Evolutionary conservation across 148 eudicot genomes (phyloP), one percentile per base, ranked within the genome.

Genomic region (Fagopyrum esculentum): DNA sequence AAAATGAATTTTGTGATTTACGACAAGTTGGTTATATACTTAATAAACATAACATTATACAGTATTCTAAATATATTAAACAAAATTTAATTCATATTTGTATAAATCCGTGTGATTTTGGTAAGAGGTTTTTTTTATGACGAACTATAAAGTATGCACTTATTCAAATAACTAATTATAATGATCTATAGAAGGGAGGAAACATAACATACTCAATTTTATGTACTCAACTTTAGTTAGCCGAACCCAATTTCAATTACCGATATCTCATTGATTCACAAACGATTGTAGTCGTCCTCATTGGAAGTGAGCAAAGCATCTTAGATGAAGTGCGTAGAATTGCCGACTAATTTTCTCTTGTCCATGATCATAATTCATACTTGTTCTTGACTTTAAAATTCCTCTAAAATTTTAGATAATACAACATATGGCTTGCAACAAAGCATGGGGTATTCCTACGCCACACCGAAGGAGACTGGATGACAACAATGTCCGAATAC

Each of bases 401-500:
- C 54, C 78, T 71, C 75, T 84, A 95, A 97, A 92, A 90, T 78
- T 95, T 95, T 56, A 82, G 88, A 40, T 88, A 87, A 74, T 95
- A 76, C 85, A 84, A 90, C 84, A 85, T 92, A 96, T 95, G 99
- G 99, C 83, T 95, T 76, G 99, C 99, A 35, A 97, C 99, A 35
- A 97, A 95, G 79, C 91, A 95, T 57, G 99, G 99, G 68, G 92
- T 95, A 97, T 95, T 95, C 80, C 80, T 95, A 75, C 91, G 97
- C 35, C 86, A 83, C 72, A 90, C 97, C 19, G 86, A 77, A 73
- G 91, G 92, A 75, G 90, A 83, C 44, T 95, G 99, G 99, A 92
- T 92, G 97, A 92, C 97, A 26, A 90, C 99, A 17, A 90, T 95
- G 97, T 97, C 97, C n/a, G 97, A 95, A 81, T 96, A 89, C 82